Conservation (phyloP, 1,284 basidiomycete genomes). For the Leccinum fuscescens region DNA sequence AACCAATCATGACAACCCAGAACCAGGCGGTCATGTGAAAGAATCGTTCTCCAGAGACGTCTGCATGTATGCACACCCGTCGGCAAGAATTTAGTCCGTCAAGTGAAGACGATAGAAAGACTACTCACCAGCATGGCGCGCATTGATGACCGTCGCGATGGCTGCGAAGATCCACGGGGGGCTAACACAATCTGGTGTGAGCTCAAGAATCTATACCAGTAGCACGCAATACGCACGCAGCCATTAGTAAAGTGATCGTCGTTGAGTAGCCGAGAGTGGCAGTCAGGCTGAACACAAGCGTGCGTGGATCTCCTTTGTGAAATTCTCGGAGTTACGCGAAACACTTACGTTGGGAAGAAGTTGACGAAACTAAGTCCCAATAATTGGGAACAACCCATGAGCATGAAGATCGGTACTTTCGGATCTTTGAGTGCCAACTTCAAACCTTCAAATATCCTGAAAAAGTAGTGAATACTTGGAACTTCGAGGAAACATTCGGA, state of each 20-base stretch:
- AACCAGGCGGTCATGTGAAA: conserved; percentile 33
- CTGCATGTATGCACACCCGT: neutral
- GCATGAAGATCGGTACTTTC: conserved; percentile 43
- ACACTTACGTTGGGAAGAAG: conserved; percentile 66
- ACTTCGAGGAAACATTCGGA: conserved; percentile 15
- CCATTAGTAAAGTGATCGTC: conserved; percentile 60
- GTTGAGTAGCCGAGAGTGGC: conserved; percentile 63
- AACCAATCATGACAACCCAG: conserved; percentile 61
- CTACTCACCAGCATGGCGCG: conserved; percentile 62
- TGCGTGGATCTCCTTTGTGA: conserved; percentile 37
- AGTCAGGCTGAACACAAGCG: conserved; percentile 49
- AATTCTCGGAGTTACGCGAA: conserved; percentile 41
- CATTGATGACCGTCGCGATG: conserved; percentile 53
- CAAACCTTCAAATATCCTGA: conserved; percentile 50
- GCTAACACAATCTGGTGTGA: conserved; percentile 30
- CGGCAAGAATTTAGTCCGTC: no score
- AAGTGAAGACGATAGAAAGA: neutral
- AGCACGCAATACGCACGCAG: conserved; percentile 47
- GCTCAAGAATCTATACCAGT: conserved; percentile 13
- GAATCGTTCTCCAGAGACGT: conserved; percentile 1
- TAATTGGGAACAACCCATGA: conserved; percentile 52
- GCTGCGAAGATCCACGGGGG: conserved; percentile 65
- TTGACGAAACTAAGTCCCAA: conserved; percentile 69
- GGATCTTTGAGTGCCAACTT: conserved; percentile 45
- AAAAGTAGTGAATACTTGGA: conserved; percentile 19